phyloP scores from a whole-genome alignment of 176 grass and related monocot species.

The Aegilops bicornis region DNA sequence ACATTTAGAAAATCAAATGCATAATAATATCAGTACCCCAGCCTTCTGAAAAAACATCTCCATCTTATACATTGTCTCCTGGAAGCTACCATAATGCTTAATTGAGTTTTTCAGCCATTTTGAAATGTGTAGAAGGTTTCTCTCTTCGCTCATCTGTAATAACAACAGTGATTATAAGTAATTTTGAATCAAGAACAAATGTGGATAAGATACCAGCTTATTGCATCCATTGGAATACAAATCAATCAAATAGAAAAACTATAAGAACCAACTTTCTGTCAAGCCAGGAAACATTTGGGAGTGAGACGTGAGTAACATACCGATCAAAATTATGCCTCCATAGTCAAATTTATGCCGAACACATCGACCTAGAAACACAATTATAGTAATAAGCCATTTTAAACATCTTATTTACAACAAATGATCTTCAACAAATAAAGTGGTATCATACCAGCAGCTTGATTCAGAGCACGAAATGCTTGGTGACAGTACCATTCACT shows the following conservation, averaged over 20 bases:
- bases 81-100: conserved; percentile 59
- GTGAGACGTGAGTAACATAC: conserved; percentile 33
- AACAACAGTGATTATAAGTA: conserved; percentile 30
- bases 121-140: conserved; percentile 74
- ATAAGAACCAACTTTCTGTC: neutral
- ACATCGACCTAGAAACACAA: conserved; percentile 70
- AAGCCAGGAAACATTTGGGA: conserved; percentile 12
- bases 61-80: conserved; percentile 61
- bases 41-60: conserved; percentile 72
- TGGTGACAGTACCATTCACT: conserved; percentile 98
- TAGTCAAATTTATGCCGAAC: conserved; percentile 95
- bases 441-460: conserved; percentile 73
- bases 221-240: neutral
- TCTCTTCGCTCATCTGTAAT: conserved; percentile 78
- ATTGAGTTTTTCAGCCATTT: conserved; percentile 94
- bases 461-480: conserved; percentile 96
- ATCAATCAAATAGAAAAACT: conserved; percentile 24
- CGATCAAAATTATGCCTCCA: conserved; percentile 92
- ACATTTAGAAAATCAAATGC: conserved; percentile 26
- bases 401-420: conserved; percentile 23
- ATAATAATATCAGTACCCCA: conserved; percentile 47
- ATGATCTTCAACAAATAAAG: neutral
- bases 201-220: conserved; percentile 24
- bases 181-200: conserved; percentile 11
- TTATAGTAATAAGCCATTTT: conserved; percentile 36